Percentiles rank a stretch among this genome's conserved stretches.
Evolutionary conservation across 176 grass and related monocot species (phyloP).

Genomic region (Cenchrus americanus): DNA sequence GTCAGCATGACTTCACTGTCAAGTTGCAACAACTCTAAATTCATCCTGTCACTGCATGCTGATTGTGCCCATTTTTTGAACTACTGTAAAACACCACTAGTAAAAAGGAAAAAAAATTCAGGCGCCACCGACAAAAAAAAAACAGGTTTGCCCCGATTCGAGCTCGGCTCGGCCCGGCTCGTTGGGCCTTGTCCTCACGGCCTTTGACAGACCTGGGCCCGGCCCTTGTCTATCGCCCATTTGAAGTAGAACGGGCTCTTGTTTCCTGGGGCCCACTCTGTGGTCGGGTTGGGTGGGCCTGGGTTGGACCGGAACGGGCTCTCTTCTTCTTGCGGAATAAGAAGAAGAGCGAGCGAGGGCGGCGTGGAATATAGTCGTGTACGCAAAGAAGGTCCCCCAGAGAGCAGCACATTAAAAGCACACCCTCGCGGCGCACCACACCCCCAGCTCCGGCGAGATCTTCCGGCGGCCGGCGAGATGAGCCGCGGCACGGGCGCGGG

Average conservation of each 20-base stretch:
- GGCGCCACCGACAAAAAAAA: too few relatives aligned
- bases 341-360: constrained; percentile 21
- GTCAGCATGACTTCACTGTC: neutral
- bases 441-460: constrained; percentile 36
- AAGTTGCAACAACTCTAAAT: neutral
- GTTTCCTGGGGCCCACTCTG: neutral
- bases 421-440: neutral
- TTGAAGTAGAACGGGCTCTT: neutral
- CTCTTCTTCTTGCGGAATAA: constrained; percentile 47
- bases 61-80: too few relatives aligned
- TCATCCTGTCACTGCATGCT: neutral
- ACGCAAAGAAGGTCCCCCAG: neutral
- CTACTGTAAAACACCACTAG: too few relatives aligned
- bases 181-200: too few relatives aligned
- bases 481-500: constrained; percentile 87
- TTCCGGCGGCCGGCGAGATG: constrained; percentile 55
- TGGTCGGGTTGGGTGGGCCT: neutral
- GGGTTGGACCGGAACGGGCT: neutral
- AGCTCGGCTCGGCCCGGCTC: too few relatives aligned
- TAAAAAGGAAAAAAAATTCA: neutral
- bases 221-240: neutral
- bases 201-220: too few relatives aligned
- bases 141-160: neutral
- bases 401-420: neutral
- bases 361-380: neutral